Base-by-base conservation (phyloP, 108 stramenopile genomes). In the Aurantiochytrium sp. region DNA sequence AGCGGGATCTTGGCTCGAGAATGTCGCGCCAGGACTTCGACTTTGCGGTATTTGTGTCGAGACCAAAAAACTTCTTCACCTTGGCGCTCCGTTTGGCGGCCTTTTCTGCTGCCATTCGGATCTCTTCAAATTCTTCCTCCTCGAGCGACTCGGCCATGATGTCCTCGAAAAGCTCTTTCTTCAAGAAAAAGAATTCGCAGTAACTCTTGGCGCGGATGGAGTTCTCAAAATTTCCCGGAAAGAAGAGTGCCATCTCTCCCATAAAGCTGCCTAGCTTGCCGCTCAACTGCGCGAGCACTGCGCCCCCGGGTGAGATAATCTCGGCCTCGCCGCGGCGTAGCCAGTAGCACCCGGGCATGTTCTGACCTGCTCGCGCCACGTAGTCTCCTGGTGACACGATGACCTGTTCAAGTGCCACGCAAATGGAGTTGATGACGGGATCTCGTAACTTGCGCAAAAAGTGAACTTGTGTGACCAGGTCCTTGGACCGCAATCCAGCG, bases 1-100 rank as follows among this genome's bases (percentile, higher is more conserved):
- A 83, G 12, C 76, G 76, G 16, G 76, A 83, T 6, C n/a, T 8
- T 10, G 76, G 76, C 6, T 28, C 18, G 3, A 83, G 51, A 12
- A 83, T 83, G 25, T 83, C 76, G 6, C 23, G 6, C 76, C 76
- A 83, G 0, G 23, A n/a, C 0, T n/a, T 12, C 4, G 19, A 45
- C 51, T 21, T 18, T 16, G 12, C 2, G 51, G 8, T 53, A 12
- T 6, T 83, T 6, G 6, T 28, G 28, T 83, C 76, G 28, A 83
- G 76, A 12, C 76, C 76, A 35, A 83, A 83, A 23, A 83, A 83
- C 28, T 83, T 83, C 76, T 83, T 83, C 49, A 53, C 76, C 76
- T 83, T 83, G 6, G 76, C 76, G 76, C 76, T 83, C 1, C 49
- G 49, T 45, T 83, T 83, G 4, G 51, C 49, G 12, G 76, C 76